Conservation (phyloP, 176 grass and related monocot genomes). For the Poa pratensis region DNA sequence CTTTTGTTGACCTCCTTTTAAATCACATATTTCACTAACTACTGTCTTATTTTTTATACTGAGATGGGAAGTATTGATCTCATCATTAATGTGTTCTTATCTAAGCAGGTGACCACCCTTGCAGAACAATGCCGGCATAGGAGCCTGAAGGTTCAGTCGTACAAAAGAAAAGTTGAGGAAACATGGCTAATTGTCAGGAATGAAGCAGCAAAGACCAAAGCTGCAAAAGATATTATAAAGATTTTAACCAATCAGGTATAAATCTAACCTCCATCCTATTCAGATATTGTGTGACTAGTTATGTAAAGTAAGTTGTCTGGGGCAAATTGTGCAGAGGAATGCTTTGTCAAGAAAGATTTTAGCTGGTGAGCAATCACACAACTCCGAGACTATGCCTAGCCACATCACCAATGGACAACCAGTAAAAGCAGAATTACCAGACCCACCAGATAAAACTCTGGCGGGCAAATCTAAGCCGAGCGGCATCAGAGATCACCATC, state of each 20-base stretch:
- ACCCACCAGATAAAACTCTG: constrained; percentile 42
- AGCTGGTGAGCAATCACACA: constrained; percentile 33
- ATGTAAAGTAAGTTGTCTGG: not conserved
- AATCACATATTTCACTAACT: not conserved
- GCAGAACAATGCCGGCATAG: constrained; percentile 75
- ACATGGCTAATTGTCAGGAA: constrained; percentile 69
- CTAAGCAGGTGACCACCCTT: constrained; percentile 65
- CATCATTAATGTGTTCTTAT: constrained; percentile 21
- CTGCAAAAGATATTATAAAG: constrained; percentile 87
- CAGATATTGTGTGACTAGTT: not conserved
- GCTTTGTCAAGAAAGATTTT: constrained; percentile 57
- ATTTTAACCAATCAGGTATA: constrained; percentile 87
- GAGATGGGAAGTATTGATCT: not conserved
- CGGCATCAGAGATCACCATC: constrained; percentile 28
- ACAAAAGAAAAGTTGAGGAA: constrained; percentile 87
- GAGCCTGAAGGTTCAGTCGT: constrained; percentile 75
- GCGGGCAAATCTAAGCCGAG: constrained; percentile 27
- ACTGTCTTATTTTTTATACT: not conserved
- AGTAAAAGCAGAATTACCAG: constrained; percentile 40
- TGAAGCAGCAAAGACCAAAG: constrained; percentile 88
- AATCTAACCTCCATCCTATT: not conserved
- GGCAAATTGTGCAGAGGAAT: constrained; percentile 59
- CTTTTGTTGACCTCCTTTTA: not conserved
- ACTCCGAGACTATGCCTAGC: constrained; percentile 26
- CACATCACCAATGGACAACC: constrained; percentile 9